Conservation (phyloP, 176 grass and related monocot genomes). For the Luzula sylvatica region DNA sequence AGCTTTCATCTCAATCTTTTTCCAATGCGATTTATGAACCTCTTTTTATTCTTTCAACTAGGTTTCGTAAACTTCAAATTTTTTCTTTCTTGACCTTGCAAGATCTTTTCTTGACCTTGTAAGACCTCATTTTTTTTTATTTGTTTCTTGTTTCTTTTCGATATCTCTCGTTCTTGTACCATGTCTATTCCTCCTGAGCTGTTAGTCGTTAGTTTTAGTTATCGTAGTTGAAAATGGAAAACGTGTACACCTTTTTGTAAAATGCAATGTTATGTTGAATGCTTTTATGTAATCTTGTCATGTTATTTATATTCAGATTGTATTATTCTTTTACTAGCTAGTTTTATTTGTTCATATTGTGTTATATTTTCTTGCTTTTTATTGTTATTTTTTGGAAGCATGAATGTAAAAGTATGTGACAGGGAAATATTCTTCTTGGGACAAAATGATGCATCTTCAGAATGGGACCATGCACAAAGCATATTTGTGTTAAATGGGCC, state of each 20-base stretch:
- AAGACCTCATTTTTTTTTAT: conserved; percentile 33
- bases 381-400: conserved; percentile 9
- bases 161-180: not conserved
- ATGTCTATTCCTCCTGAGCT: conserved; percentile 94
- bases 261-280: not conserved
- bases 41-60: not conserved
- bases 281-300: not conserved
- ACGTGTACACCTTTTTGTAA: conserved; percentile 15
- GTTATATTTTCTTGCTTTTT: not conserved
- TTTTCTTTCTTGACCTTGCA: conserved; percentile 88
- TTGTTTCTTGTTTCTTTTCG: rapidly evolving
- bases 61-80: not conserved
- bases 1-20: conserved; percentile 42
- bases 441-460: conserved; percentile 20
- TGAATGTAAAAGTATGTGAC: conserved; percentile 12
- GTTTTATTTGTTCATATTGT: not conserved
- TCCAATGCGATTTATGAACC: too few relatives aligned
- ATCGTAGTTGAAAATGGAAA: not conserved
- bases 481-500: conserved; percentile 20
- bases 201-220: not conserved
- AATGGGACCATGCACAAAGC: conserved; percentile 16
- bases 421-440: conserved; percentile 29
- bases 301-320: not conserved
- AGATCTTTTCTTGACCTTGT: conserved; percentile 99
- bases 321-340: conserved; percentile 3